Evolutionary conservation across 2,329 filamentous ascomycete genomes (phyloP).

Genomic region (Diaporthe destruens): DNA sequence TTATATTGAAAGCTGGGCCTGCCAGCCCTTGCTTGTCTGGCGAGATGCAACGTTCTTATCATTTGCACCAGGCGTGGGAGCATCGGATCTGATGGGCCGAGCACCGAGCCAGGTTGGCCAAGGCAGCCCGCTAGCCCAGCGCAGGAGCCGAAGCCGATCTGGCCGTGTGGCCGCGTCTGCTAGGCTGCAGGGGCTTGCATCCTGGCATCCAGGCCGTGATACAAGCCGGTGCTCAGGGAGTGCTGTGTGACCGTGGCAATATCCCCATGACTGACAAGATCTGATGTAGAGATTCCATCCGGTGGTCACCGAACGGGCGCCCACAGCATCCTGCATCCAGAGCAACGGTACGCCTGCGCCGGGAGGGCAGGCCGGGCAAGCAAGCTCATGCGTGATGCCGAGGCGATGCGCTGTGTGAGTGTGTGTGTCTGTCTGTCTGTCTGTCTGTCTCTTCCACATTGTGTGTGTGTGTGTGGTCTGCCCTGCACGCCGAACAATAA

Average conservation of each 20-base stretch:
- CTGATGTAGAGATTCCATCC: constrained; percentile 2
- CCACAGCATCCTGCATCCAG: constrained; percentile 24
- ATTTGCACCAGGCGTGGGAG: constrained; percentile 7
- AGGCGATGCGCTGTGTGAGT: neutral
- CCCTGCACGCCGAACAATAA: neutral
- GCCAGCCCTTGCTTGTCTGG: constrained; percentile 11
- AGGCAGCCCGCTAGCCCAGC: constrained; percentile 1
- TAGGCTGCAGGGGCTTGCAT: constrained; percentile 13
- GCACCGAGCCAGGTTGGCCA: constrained; percentile 23
- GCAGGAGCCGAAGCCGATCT: constrained; percentile 23
- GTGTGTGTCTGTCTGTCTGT: too few species aligned
- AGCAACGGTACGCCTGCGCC: constrained; percentile 9
- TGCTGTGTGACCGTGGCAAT: constrained; percentile 19
- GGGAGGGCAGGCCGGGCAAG: neutral
- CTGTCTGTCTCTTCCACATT: too few species aligned
- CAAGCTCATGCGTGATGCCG: neutral
- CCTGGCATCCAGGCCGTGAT: neutral
- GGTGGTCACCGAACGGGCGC: constrained; percentile 4
- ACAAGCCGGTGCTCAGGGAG: neutral
- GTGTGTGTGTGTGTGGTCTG: too few species aligned
- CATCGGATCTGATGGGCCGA: constrained; percentile 28
- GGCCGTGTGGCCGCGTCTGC: constrained; percentile 13
- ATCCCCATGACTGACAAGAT: constrained; percentile 30
- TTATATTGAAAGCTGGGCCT: constrained; percentile 15
- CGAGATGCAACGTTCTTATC: constrained; percentile 28